phyloP scores from a whole-genome alignment of 2,329 filamentous ascomycete species.

The Daldinia sp. region DNA sequence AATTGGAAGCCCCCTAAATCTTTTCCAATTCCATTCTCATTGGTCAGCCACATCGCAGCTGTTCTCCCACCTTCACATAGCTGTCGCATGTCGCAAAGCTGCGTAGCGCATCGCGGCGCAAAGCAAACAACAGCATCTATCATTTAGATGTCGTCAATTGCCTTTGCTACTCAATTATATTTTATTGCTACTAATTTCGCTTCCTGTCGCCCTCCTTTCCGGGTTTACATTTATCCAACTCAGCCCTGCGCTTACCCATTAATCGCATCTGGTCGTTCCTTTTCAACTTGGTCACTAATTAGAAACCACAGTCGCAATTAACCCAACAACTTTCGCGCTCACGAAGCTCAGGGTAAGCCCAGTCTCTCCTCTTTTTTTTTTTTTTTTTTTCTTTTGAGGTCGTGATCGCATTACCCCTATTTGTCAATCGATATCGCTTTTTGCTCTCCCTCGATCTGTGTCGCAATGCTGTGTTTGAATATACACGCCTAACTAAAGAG shows the following conservation, averaged over 20 bases:
- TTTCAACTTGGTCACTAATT: slow-evolving; percentile 14
- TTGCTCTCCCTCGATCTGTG: neutral
- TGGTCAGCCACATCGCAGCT: slow-evolving; percentile 27
- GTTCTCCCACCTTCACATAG: slow-evolving; percentile 8
- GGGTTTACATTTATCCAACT: neutral
- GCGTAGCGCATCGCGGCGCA: slow-evolving; percentile 18
- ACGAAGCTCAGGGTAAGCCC: slow-evolving; percentile 2
- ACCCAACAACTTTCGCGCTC: neutral
- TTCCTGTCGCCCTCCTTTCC: neutral
- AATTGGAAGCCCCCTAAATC: slow-evolving; percentile 14
- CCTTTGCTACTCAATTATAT: neutral
- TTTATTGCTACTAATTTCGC: neutral
- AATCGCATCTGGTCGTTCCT: neutral
- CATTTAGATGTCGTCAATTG: neutral
- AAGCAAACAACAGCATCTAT: slow-evolving; percentile 16
- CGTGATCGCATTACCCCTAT: neutral
- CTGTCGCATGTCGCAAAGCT: slow-evolving; percentile 40
- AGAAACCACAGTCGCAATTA: neutral
- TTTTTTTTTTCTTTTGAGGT: neutral
- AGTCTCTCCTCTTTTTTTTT: neutral
- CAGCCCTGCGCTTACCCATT: neutral
- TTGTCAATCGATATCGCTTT: neutral
- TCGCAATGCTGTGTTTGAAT: neutral
- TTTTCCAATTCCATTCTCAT: slow-evolving; percentile 30
- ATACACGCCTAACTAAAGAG: slow-evolving; percentile 5